These are phyloP conservation scores for Zygosaccharomyces siamensis DNA, from an alignment of 805 yeast genomes.

Conservation along the genomic window DNA sequence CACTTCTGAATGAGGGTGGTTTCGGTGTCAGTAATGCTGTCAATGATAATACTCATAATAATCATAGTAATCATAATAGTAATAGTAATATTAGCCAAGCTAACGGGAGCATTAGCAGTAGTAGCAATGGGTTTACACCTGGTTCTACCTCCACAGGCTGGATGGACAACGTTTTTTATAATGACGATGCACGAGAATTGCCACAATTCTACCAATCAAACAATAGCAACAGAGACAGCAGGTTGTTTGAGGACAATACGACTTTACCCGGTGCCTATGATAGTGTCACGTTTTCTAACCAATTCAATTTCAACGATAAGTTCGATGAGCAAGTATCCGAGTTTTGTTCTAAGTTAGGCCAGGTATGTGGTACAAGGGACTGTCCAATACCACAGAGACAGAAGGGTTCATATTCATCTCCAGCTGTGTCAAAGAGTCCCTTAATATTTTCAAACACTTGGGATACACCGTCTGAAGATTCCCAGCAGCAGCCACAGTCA, in stretches of 20 bases:
- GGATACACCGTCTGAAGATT: conserved; percentile 2
- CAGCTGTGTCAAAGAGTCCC: neutral
- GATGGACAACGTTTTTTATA: conserved; percentile 21
- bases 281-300: conserved; percentile 20
- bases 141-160: conserved; percentile 17
- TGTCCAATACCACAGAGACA: conserved; percentile 53
- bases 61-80: neutral
- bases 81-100: neutral
- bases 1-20: conserved; percentile 3
- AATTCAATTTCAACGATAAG: conserved; percentile 38
- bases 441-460: conserved; percentile 1
- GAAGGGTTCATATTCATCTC: neutral
- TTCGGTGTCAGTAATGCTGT: neutral
- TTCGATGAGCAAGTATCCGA: conserved; percentile 68
- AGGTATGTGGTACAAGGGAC: conserved; percentile 77
- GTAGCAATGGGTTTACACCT: conserved; percentile 12
- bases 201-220: conserved; percentile 14
- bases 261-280: conserved; percentile 13
- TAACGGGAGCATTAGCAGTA: conserved; percentile 2
- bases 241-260: conserved; percentile 6
- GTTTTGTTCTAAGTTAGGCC: conserved; percentile 70
- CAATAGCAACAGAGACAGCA: neutral
- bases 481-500: neutral
- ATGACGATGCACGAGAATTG: conserved; percentile 16
- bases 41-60: too few relatives aligned